These are phyloP conservation scores for Penicillium bovifimosum DNA, from an alignment of 495 filamentous ascomycete genomes.

Conservation along the genomic window DNA sequence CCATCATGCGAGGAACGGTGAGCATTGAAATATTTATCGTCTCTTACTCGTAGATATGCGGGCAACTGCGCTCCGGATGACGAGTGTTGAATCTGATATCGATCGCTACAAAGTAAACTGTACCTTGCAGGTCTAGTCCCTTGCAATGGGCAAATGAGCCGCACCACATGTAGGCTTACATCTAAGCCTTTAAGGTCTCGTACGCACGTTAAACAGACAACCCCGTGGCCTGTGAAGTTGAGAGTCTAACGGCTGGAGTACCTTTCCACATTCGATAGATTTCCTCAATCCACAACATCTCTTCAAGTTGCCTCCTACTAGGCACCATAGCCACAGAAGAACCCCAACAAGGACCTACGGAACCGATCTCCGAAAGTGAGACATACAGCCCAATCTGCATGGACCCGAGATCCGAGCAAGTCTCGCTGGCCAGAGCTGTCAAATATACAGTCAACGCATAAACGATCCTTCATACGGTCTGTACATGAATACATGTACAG, in stretches of 20 bases:
- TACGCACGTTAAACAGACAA: too few relatives aligned
- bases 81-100: not conserved
- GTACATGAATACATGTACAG: not conserved
- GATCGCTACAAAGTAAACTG: not conserved
- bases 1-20: not conserved
- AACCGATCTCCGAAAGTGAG: not conserved
- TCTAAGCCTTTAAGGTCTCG: too few relatives aligned
- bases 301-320: too few relatives aligned
- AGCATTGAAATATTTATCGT: not conserved
- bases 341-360: too few relatives aligned
- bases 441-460: not conserved
- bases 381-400: not conserved
- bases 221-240: too few relatives aligned
- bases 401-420: not conserved
- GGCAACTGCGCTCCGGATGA: not conserved
- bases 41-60: not conserved
- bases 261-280: too few relatives aligned
- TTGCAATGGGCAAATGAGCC: not conserved
- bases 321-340: too few relatives aligned
- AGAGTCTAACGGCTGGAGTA: too few relatives aligned
- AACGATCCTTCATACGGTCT: not conserved
- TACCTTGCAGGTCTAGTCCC: slow-evolving; percentile 6
- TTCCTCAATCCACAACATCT: too few relatives aligned
- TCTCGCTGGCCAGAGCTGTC: not conserved
- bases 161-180: too few relatives aligned